Conservation (phyloP, 2,329 filamentous ascomycete genomes). For the Fusarium sp. region DNA sequence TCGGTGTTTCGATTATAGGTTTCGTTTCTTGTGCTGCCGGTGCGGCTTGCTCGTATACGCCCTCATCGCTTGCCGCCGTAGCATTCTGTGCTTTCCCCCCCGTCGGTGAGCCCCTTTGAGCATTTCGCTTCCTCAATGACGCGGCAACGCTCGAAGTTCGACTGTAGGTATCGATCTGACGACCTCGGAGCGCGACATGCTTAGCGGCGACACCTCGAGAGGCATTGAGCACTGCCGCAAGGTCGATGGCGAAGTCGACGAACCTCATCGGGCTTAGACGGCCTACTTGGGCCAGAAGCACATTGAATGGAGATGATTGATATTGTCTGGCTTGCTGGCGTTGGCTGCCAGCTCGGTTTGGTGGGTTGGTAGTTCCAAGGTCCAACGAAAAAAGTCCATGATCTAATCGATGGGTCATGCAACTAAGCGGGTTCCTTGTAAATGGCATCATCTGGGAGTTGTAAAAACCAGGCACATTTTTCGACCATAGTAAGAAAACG, state of each 20-base stretch:
- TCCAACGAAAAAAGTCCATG: constrained; percentile 36
- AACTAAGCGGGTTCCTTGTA: constrained; percentile 42
- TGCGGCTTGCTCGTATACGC: constrained; percentile 18
- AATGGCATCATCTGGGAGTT: background rate
- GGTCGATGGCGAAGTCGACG: constrained; percentile 72
- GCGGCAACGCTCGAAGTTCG: constrained; percentile 55
- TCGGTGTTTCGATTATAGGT: constrained; percentile 7
- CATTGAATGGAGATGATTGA: constrained; percentile 32
- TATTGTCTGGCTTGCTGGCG: constrained; percentile 25
- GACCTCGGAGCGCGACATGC: constrained; percentile 65
- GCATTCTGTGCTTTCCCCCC: background rate
- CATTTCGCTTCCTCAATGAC: constrained; percentile 43
- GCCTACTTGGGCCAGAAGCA: constrained; percentile 33
- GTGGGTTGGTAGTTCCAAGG: constrained; percentile 16
- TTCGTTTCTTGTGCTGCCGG: constrained; percentile 10
- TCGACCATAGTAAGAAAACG: background rate
- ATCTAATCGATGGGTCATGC: constrained; percentile 41
- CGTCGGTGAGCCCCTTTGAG: background rate
- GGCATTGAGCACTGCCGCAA: constrained; percentile 74
- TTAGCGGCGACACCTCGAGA: constrained; percentile 72
- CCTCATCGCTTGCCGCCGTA: background rate
- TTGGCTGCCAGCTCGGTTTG: constrained; percentile 28
- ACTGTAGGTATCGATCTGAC: constrained; percentile 61
- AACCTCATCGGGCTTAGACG: constrained; percentile 58
- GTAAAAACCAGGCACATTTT: background rate